Base-by-base conservation (phyloP, 1,139 yeast genomes). In the Yamadazyma spencermartinsiae region DNA sequence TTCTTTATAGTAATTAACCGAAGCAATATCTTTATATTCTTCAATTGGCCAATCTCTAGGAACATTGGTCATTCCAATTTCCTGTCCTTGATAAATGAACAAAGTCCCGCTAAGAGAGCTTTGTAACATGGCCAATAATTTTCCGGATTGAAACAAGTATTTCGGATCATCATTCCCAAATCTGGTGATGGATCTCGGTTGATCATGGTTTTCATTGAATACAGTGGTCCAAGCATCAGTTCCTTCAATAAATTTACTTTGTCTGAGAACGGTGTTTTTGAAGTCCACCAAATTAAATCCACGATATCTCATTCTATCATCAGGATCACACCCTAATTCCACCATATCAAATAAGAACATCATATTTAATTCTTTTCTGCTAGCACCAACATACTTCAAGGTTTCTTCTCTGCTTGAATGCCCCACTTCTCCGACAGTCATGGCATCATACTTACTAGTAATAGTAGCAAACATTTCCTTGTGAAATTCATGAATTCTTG, bases 361-460 rank as follows among this genome's bases (percentile, higher is more conserved):
- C 76, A 72, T 73, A 50, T 74, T 65, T 68, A 78, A 61, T 55
- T 78, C 82, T 37, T 67, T 61, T 44, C 68, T 68, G 41, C 61
- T 57, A 3, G 79, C 79, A 49, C 77, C 63, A 25, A 76, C 79
- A 49, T 72, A 75, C 45, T 68, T 64, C 48, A 73, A 54, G 8
- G 74, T 60, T 31, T 68, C 67, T 38, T 71, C 77, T 37, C 63
- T 63, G n/a, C 63, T 40, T 40, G 71, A 67, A 45, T 63, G 63
- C 7, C 79, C 78, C 35, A 74, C 72, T 50, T 79, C 83, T 34
- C 83, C 83, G 19, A 79, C 82, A 2, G 82, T 76, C 74, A 77
- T 66, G 30, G 63, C 74, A 52, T 76, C 80, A 51, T 76, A 76
- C 38, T 75, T 68, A 33, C 72, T 61, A 30, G 75, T 65, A 35